Conservation (phyloP, 257 asterid species). For the Petunia axillaris region DNA sequence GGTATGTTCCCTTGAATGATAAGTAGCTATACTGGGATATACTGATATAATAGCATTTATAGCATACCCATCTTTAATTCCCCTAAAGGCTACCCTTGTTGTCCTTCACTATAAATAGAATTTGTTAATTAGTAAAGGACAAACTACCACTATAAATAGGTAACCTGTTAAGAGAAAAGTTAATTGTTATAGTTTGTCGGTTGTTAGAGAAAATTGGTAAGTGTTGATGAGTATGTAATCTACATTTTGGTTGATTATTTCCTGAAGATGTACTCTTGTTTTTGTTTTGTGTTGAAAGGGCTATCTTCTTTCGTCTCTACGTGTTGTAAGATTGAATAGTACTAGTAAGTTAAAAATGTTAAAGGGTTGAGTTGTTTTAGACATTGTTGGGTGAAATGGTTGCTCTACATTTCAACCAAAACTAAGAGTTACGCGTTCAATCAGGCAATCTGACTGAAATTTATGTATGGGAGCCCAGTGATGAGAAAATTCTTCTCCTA, state of each 20-base stretch:
- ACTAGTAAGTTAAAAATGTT: neutral
- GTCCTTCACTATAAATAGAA: neutral
- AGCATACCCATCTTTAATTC: neutral
- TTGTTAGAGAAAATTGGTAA: neutral
- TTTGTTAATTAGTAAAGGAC: neutral
- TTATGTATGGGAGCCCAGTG: neutral
- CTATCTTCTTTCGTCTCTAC: neutral
- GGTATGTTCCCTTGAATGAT: slow-evolving; percentile 7
- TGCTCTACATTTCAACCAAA: neutral
- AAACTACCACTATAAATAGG: neutral
- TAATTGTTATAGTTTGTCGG: neutral
- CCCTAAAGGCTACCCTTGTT: neutral
- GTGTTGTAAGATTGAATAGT: neutral
- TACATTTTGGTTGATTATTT: slow-evolving; percentile 1
- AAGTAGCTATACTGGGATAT: neutral
- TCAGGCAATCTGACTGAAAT: neutral
- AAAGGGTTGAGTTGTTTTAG: slow-evolving; percentile 1
- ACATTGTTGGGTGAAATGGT: neutral
- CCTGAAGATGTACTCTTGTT: neutral
- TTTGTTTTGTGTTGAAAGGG: neutral
- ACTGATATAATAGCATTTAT: neutral
- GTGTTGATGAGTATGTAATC: neutral
- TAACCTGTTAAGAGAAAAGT: neutral
- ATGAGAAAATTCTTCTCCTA: neutral
- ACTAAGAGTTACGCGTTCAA: neutral